Base-by-base conservation (phyloP, 1,139 yeast species). In the Geotrichum fermentans region DNA sequence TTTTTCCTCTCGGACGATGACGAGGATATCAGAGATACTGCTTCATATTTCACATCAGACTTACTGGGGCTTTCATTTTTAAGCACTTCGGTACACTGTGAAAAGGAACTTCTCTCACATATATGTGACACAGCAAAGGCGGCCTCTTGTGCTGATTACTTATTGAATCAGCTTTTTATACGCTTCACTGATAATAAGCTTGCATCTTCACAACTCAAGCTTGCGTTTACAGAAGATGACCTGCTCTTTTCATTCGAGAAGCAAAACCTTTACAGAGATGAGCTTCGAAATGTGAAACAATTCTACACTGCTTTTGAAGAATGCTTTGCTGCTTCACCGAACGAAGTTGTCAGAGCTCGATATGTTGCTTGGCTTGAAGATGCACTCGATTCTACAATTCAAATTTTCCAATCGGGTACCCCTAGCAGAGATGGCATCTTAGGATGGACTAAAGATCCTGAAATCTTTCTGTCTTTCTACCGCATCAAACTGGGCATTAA, bases 1-100 rank as follows among this genome's bases (percentile, higher is more conserved):
- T 59, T 63, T 14, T 74, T 70, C 52, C 62, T 82, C 14, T 69
- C 72, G 46, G 94, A 84, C 61, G 92, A 83, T 58, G 86, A 82
- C 55, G 73, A 70, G 16, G 63, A 61, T 21, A 47, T 64, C 35
- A 55, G 68, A 13, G 58, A 57, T 3, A 30, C 47, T 20, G 61
- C 64, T 11, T 55, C 61, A 1, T 41, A 35, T 4, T 58, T 56
- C 41, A 55, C 55, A 7, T 50, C 57, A 5, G 35, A 44, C 29
- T 34, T 48, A 11, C 56, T 71, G 22, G 55, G 53, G 0, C 51
- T 61, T 2, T 51, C 56, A 5, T 56, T 59, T 14, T 43, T 47
- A 1, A 47, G 64, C 7, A 58, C 71, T 6, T 63, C 68, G 26
- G 58, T 60, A 13, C 67, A 60, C 49, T 63, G 64, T 37, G 73